Base-by-base conservation (phyloP, 139 green algal species). In the Ettlia oleoabundans region DNA sequence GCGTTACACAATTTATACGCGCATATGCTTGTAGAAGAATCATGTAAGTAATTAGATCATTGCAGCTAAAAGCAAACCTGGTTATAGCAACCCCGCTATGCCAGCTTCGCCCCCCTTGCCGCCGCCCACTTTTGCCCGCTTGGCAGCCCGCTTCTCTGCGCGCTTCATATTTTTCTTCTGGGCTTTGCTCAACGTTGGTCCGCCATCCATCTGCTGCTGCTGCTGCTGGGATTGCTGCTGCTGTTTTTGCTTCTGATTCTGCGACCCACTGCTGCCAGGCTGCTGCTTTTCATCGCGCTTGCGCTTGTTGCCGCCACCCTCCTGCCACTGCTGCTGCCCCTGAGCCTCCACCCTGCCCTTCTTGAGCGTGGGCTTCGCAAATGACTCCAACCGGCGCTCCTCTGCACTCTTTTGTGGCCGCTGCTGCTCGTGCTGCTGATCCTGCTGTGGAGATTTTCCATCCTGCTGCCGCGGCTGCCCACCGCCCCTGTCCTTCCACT, bases 131-230 rank as follows among this genome's bases (percentile, higher is more conserved):
- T 78, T 65, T 32, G 41, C 28, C 4, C 38, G 58, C 58, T 70
- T 71, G 33, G 70, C 68, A 32, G 90, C 85, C 2, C 93, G 85
- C 85, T 93, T 94, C 67, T 85, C 37, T 19, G 82, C 33, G 0
- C 93, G 83, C 85, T 89, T 91, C 72, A 95, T 37, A 53, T 95
- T 95, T 85, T 96, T 97, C 63, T 86, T 85, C 67, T 91, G 83
- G n/a, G 92, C 92, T 78, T 92, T 94, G 2, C 86, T 89, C 53
- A 96, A 64, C 65, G 75, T 24, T 26, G 58, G 26, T 37, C 79
- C 74, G n/a, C 74, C 77, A 38, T 6, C 22, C 7, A 51, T 41
- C 2, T n/a, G 28, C 66, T 78, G 78, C 47, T 52, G 37, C 53
- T 77, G 52, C 75, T 75, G 52, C 72, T 88, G 55, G 37, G 62